Base-by-base conservation (phyloP, 2,329 filamentous ascomycete species). In the Fusarium napiforme region DNA sequence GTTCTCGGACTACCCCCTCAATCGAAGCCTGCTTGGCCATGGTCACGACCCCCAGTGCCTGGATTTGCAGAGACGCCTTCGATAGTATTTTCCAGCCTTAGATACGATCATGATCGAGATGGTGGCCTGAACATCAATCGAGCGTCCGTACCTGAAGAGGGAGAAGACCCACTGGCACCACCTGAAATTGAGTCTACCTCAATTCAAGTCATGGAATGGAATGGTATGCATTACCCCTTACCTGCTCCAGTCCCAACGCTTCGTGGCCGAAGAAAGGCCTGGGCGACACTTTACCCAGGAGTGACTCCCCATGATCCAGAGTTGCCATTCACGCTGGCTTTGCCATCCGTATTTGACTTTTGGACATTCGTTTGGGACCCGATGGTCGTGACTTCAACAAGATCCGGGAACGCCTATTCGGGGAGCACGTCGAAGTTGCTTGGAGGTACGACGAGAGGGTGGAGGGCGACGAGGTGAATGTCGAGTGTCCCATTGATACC, bases 1-100 rank as follows among this genome's bases (percentile, higher is more conserved):
- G 52, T 56, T 5, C 2, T 18, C 5, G 4, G 7, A 9, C 3
- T 30, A 5, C 26, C 1, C 23, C 15, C 2, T 0, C 3, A 12
- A 5, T 21, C 15, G 26, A 28, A 16, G 15, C 21, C 37, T 8
- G 19, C 1, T 23, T 56, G 52, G 52, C 52, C 37, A 15, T 56
- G 37, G 52, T 5, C 36, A 9, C 16, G 4, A 16, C 37, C 19
- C 16, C 23, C 28, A 7, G 28, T 28, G 28, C 28, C 28, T 28
- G 28, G 28, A 6, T 28, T 28, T 28, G 7, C 7, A 28, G 7
- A 28, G 5, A 28, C 28, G 7, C 28, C 7, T 28, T 28, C 28
- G 7, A 28, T 28, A 28, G 28, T 28, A 7, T 28, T 28, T 28
- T 28, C 28, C 28, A 28, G 28, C 5, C 28, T 28, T 7, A 28